Conservation (phyloP, 257 asterid genomes). For the Solanum tacnaense region DNA sequence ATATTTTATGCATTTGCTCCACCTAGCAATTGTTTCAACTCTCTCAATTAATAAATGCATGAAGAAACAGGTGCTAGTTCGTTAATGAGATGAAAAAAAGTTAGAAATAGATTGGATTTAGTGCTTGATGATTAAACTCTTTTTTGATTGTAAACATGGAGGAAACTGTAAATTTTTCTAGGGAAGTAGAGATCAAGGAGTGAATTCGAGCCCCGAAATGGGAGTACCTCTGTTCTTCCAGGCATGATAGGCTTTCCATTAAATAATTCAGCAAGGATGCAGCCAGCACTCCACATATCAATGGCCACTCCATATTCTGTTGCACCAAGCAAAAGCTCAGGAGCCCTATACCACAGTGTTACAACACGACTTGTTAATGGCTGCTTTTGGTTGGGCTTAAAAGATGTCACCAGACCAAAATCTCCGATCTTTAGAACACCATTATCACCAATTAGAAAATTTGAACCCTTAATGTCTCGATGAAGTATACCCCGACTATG, state of each 20-base stretch:
- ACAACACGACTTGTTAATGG: conserved; percentile 13
- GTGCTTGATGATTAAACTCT: neutral
- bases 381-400: neutral
- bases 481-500: conserved; percentile 7
- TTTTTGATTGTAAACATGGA: neutral
- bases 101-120: neutral
- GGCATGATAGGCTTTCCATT: conserved; percentile 4
- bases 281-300: conserved; percentile 16
- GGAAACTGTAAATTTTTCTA: neutral
- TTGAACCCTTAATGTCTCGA: conserved; percentile 8
- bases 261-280: conserved; percentile 9
- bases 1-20: conserved; percentile 17
- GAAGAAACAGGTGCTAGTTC: neutral
- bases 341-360: conserved; percentile 13
- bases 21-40: neutral
- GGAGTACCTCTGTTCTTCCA: conserved; percentile 10
- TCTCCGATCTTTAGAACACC: conserved; percentile 7
- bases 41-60: neutral
- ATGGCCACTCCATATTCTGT: conserved; percentile 7
- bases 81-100: neutral
- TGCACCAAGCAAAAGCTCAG: conserved; percentile 15
- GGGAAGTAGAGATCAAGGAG: neutral
- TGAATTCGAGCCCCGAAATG: neutral
- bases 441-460: conserved; percentile 1
- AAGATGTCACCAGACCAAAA: neutral